Percentiles rank a stretch among this genome's conserved stretches.
Conservation (phyloP, 352 stramenopile genomes). For the Phytopythium helicoides region DNA sequence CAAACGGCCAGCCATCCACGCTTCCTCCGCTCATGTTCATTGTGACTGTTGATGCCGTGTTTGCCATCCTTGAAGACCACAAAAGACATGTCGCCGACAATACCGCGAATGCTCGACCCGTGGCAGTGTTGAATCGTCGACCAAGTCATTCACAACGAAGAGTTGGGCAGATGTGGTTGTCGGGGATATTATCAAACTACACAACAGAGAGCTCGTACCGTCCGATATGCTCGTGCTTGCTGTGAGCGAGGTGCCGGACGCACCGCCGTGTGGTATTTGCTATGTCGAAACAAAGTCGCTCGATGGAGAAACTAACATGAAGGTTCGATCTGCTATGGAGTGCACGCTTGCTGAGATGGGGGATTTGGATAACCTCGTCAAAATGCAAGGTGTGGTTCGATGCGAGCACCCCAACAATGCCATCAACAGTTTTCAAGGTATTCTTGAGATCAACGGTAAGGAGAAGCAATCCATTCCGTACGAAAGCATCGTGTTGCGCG, state of each 20-base stretch:
- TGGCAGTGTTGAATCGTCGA: constrained; percentile 51
- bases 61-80: constrained; percentile 85
- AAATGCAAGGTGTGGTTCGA: constrained; percentile 56
- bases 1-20: constrained; percentile 80
- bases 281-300: constrained; percentile 92
- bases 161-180: constrained; percentile 84
- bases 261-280: constrained; percentile 68
- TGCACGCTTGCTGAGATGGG: constrained; percentile 56
- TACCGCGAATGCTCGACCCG: constrained; percentile 73
- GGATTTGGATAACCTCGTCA: constrained; percentile 30
- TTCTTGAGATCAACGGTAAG: constrained; percentile 56
- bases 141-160: constrained; percentile 47
- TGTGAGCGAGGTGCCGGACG: constrained; percentile 60
- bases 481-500: constrained; percentile 88
- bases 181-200: constrained; percentile 77
- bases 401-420: constrained; percentile 86
- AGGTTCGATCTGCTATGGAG: constrained; percentile 83
- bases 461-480: constrained; percentile 69
- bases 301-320: constrained; percentile 94
- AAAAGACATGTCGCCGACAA: constrained; percentile 85
- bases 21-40: constrained; percentile 90
- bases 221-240: constrained; percentile 84
- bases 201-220: constrained; percentile 80
- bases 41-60: constrained; percentile 87
- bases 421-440: constrained; percentile 91